These are phyloP conservation scores for Grigorovia yakushimaensis DNA, from an alignment of 805 yeast species.

Conservation along the genomic window DNA sequence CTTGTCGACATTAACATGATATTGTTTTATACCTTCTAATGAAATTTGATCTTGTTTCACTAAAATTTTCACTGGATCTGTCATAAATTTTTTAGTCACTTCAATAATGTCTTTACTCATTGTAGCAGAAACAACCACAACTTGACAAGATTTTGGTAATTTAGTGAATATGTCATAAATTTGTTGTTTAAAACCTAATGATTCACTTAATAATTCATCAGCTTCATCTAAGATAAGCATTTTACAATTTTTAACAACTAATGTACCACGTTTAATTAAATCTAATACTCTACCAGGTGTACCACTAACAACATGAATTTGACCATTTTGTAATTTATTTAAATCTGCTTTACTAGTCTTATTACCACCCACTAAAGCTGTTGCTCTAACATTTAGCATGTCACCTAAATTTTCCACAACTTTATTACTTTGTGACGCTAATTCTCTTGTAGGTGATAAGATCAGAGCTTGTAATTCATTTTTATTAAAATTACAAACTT, in stretches of 20 bases:
- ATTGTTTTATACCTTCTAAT: conserved; percentile 92
- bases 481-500: conserved; percentile 64
- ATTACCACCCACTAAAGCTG: conserved; percentile 93
- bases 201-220: conserved; percentile 79
- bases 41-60: conserved; percentile 95
- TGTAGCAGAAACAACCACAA: conserved; percentile 90
- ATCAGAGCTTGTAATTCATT: conserved; percentile 82
- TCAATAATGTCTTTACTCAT: conserved; percentile 87
- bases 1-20: conserved; percentile 77
- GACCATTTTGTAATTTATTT: conserved; percentile 54
- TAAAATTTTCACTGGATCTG: conserved; percentile 84
- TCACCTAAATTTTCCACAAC: conserved; percentile 82
- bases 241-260: conserved; percentile 67
- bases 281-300: conserved; percentile 95
- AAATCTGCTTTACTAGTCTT: conserved; percentile 65
- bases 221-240: conserved; percentile 94
- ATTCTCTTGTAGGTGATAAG: conserved; percentile 91
- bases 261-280: conserved; percentile 74
- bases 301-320: conserved; percentile 89
- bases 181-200: conserved; percentile 90
- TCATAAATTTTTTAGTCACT: conserved; percentile 88
- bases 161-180: conserved; percentile 86
- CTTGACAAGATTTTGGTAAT: conserved; percentile 85
- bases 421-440: conserved; percentile 85
- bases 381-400: conserved; percentile 75